Evolutionary conservation across 192 early-diverging fungal species (phyloP).

Genomic region (Backusella psychrophila): DNA sequence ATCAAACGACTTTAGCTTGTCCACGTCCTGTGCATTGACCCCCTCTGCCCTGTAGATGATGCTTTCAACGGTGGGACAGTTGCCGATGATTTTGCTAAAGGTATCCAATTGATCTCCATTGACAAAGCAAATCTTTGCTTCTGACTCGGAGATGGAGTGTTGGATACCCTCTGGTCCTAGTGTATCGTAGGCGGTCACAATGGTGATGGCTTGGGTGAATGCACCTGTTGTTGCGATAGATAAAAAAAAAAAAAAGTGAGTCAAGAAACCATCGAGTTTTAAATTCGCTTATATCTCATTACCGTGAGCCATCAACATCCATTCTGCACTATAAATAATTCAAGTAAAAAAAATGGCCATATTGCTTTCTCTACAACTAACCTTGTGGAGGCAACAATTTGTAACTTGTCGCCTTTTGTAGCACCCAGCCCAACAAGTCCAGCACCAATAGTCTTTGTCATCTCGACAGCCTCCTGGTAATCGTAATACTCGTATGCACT

Average conservation of each 20-base stretch:
- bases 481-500: slow-evolving; percentile 77
- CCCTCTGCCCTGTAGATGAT: slow-evolving; percentile 71
- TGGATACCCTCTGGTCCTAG: slow-evolving; percentile 79
- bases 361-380: not conserved
- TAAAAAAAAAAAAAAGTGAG: not conserved
- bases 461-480: slow-evolving; percentile 61
- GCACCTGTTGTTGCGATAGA: slow-evolving; percentile 12
- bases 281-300: not conserved
- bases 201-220: slow-evolving; percentile 71
- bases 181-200: slow-evolving; percentile 88
- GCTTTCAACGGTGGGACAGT: slow-evolving; percentile 53
- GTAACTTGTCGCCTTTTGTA: slow-evolving; percentile 43
- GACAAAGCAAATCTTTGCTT: slow-evolving; percentile 67
- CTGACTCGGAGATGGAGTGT: slow-evolving; percentile 78
- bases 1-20: slow-evolving; percentile 46
- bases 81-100: slow-evolving; percentile 54
- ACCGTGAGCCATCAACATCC: slow-evolving; percentile 36
- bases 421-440: slow-evolving; percentile 70
- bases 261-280: too few species aligned
- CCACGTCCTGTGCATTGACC: slow-evolving; percentile 47
- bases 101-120: slow-evolving; percentile 68
- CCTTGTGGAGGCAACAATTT: slow-evolving; percentile 72
- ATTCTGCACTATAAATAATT: slow-evolving; percentile 35
- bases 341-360: slow-evolving; percentile 33
- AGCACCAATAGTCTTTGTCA: slow-evolving; percentile 56